Evolutionary conservation across 2,329 filamentous ascomycete species (phyloP).

Genomic region (Dryadomyces quercus-mongolicae): DNA sequence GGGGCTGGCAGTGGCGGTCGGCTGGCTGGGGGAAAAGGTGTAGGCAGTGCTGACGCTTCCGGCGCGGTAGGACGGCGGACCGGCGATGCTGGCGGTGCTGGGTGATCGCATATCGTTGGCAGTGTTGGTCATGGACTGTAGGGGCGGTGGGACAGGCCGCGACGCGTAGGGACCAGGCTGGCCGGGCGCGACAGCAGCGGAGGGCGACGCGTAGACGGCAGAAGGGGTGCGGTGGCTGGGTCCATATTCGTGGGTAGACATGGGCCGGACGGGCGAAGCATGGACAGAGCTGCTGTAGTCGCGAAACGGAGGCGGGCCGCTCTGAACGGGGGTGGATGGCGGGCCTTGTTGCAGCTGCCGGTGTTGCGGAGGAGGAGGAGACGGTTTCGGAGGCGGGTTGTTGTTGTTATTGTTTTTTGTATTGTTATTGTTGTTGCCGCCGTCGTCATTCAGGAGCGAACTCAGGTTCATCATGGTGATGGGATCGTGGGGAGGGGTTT

Average conservation of each 20-base stretch:
- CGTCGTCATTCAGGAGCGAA: conserved; percentile 38
- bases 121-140: conserved; percentile 24
- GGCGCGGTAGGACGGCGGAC: conserved; percentile 36
- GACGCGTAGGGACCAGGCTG: conserved; percentile 26
- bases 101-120: conserved; percentile 39
- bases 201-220: conserved; percentile 24
- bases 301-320: conserved; percentile 33
- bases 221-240: conserved; percentile 16
- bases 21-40: conserved; percentile 35
- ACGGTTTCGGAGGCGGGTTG: conserved; percentile 13
- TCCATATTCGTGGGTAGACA: conserved; percentile 30
- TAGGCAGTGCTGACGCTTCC: conserved; percentile 23
- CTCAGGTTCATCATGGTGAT: conserved; percentile 36
- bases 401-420: conserved; percentile 14
- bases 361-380: conserved; percentile 1
- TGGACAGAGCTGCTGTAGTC: conserved; percentile 37
- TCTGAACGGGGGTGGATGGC: conserved; percentile 25
- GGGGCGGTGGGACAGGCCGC: conserved; percentile 30
- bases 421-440: conserved; percentile 21
- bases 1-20: conserved; percentile 32
- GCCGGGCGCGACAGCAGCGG: conserved; percentile 19
- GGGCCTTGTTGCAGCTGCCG: conserved; percentile 1
- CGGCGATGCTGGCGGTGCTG: conserved; percentile 28
- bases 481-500: conserved; percentile 4
- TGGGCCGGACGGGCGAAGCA: conserved; percentile 33